phyloP scores from a whole-genome alignment of 768 basidiomycete genomes.

The Phanerochaete carnosa region DNA sequence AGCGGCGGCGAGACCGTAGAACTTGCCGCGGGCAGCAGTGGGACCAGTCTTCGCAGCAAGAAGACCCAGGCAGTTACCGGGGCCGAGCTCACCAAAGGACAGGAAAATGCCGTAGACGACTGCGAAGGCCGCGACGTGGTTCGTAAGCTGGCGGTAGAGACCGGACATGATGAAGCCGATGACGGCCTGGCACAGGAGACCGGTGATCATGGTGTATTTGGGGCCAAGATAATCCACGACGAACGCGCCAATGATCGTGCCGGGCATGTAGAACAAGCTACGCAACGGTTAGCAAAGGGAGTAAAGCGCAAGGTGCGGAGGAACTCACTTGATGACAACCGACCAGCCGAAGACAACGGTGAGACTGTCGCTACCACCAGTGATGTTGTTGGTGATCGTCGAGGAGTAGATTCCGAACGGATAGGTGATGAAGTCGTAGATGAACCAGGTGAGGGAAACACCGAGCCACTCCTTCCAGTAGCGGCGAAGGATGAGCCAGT shows the following conservation, averaged over 20 bases:
- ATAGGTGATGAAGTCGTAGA: constrained; percentile 79
- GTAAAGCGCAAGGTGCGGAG: background rate
- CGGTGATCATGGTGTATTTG: constrained; percentile 71
- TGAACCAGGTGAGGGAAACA: constrained; percentile 79
- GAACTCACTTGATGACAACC: constrained; percentile 73
- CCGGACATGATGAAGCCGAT: constrained; percentile 92
- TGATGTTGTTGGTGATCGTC: constrained; percentile 67
- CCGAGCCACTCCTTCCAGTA: constrained; percentile 78
- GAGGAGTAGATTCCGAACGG: constrained; percentile 83
- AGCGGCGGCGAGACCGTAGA: constrained; percentile 84
- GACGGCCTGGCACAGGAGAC: constrained; percentile 64
- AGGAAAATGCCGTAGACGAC: constrained; percentile 91
- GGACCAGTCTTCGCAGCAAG: constrained; percentile 84
- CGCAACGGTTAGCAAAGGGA: constrained; percentile 30
- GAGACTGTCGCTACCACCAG: constrained; percentile 49
- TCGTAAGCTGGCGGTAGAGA: constrained; percentile 57
- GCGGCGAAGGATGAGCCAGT: constrained; percentile 68
- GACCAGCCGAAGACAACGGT: constrained; percentile 77
- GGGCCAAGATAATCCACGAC: constrained; percentile 74
- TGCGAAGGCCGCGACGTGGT: constrained; percentile 72
- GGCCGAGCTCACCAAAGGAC: constrained; percentile 84
- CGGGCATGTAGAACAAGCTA: constrained; percentile 67
- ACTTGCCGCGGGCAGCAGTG: constrained; percentile 82
- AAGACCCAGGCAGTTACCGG: constrained; percentile 84
- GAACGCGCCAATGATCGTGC: constrained; percentile 72